Percentiles rank a stretch among this genome's conserved stretches.
phyloP scores from a whole-genome alignment of 2,329 filamentous ascomycete species.

The Pseudogymnoascus sp. region DNA sequence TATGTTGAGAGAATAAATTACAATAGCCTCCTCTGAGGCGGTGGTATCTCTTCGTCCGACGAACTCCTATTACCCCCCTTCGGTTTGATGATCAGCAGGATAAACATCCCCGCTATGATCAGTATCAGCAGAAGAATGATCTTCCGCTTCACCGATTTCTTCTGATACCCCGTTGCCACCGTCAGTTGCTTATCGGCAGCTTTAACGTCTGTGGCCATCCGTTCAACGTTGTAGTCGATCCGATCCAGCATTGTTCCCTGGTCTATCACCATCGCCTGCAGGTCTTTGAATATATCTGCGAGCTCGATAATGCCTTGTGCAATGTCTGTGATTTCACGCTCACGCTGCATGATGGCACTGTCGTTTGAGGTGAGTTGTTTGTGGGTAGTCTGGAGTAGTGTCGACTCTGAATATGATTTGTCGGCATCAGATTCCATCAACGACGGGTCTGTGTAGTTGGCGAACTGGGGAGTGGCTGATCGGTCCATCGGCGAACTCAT shows the following conservation, averaged over 20 bases:
- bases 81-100: slow-evolving; percentile 66
- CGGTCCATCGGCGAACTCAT: slow-evolving; percentile 47
- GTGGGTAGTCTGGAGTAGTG: slow-evolving; percentile 55
- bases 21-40: slow-evolving; percentile 7
- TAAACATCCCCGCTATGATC: slow-evolving; percentile 78
- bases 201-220: slow-evolving; percentile 89
- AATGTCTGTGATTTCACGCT: slow-evolving; percentile 95
- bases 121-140: slow-evolving; percentile 83
- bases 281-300: slow-evolving; percentile 90
- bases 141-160: slow-evolving; percentile 80
- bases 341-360: slow-evolving; percentile 76
- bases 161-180: slow-evolving; percentile 82
- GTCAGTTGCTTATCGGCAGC: slow-evolving; percentile 86
- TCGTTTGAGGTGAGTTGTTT: slow-evolving; percentile 66
- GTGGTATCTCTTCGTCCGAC: slow-evolving; percentile 7
- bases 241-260: slow-evolving; percentile 86
- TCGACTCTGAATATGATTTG: slow-evolving; percentile 81
- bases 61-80: background rate
- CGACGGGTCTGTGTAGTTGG: slow-evolving; percentile 70
- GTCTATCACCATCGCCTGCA: slow-evolving; percentile 92
- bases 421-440: slow-evolving; percentile 91
- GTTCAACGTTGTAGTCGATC: slow-evolving; percentile 96
- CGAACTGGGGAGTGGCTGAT: slow-evolving; percentile 40
- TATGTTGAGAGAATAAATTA: slow-evolving; percentile 6
- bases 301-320: slow-evolving; percentile 97